Evolutionary conservation across 1,139 yeast genomes (phyloP).

Genomic region (Wickerhamiella pararugosa): DNA sequence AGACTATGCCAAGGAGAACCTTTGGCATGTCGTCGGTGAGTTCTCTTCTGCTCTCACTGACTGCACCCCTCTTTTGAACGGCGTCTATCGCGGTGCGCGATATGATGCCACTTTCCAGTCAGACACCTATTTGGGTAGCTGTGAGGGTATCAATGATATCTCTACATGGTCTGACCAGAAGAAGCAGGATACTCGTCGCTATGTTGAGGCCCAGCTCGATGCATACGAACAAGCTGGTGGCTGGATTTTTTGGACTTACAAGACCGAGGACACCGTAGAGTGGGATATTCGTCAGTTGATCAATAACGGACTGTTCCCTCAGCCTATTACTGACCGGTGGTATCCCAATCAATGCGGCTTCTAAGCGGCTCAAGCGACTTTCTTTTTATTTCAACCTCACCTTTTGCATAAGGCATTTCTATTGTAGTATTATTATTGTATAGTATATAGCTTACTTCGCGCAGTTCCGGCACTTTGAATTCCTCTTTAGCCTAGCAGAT

Average conservation of each 20-base stretch:
- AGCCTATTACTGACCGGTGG: conserved; percentile 48
- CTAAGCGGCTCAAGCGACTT: conserved; percentile 9
- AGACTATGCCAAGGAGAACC: conserved; percentile 32
- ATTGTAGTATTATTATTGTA: too few species aligned
- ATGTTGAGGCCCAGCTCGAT: conserved; percentile 72
- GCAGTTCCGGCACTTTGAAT: too few species aligned
- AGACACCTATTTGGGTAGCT: conserved; percentile 43
- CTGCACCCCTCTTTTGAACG: conserved; percentile 83
- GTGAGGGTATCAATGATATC: conserved; percentile 43
- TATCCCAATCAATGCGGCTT: conserved; percentile 52
- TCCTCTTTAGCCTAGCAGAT: too few species aligned
- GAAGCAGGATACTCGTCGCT: conserved; percentile 39
- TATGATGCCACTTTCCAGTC: conserved; percentile 48
- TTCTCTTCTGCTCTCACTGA: conserved; percentile 89
- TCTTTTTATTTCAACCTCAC: neutral
- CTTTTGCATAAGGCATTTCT: too few species aligned
- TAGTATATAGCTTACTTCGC: too few species aligned
- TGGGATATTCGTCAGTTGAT: conserved; percentile 64
- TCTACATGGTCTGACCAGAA: conserved; percentile 45
- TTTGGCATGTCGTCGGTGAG: conserved; percentile 75
- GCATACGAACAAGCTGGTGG: conserved; percentile 8
- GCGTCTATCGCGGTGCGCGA: conserved; percentile 76
- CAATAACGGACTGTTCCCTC: conserved; percentile 53
- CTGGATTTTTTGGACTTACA: conserved; percentile 60
- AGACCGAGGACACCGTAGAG: conserved; percentile 67